Evolutionary conservation across 345 rosid species (phyloP).

Genomic region (Raphanus raphanistrum): DNA sequence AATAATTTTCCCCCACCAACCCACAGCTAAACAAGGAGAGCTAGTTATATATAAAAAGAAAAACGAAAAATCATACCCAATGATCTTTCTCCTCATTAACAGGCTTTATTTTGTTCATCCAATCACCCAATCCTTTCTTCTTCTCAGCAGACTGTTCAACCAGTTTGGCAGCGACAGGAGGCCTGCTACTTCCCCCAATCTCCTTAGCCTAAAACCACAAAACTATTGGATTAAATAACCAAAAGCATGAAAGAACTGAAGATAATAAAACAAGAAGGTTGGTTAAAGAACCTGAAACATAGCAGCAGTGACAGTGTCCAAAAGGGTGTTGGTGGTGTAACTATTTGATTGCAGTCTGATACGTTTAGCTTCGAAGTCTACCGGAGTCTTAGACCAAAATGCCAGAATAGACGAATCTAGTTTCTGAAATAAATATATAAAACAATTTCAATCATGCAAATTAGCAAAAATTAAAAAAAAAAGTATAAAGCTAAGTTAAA

Average conservation of each 20-base stretch:
- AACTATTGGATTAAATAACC: background rate
- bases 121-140: conserved; percentile 78
- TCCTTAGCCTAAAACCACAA: conserved; percentile 68
- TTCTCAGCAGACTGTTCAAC: conserved; percentile 69
- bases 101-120: conserved; percentile 92
- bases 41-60: no score
- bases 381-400: conserved; percentile 95
- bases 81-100: conserved; percentile 96
- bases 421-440: conserved; percentile 46
- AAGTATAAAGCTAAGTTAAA: background rate
- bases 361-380: conserved; percentile 89
- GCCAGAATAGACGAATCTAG: conserved; percentile 82
- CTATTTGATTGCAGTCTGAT: conserved; percentile 92
- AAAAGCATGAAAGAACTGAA: background rate
- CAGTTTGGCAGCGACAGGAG: conserved; percentile 53
- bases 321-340: conserved; percentile 84
- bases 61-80: conserved; percentile 49
- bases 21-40: no score
- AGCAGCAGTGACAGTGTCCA: conserved; percentile 95
- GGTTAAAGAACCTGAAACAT: conserved; percentile 74
- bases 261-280: background rate
- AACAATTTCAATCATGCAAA: background rate
- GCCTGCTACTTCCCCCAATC: conserved; percentile 77
- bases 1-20: background rate
- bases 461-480: background rate